Evolutionary conservation across 805 yeast genomes (phyloP).

Genomic region (Millerozyma acaciae): DNA sequence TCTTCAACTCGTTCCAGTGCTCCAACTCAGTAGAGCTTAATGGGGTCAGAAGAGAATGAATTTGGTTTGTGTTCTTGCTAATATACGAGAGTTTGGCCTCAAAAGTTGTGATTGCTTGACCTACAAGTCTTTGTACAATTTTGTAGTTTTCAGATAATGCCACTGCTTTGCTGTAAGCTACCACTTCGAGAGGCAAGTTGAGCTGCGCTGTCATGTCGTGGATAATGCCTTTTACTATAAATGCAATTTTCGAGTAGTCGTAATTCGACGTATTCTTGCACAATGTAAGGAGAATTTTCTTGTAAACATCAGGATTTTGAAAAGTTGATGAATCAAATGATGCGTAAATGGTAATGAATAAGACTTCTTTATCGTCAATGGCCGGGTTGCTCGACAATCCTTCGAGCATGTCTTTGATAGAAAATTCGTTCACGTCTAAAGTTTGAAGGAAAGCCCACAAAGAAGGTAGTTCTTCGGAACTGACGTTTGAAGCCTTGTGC

Average conservation of each 20-base stretch:
- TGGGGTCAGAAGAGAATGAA: slow-evolving; percentile 4
- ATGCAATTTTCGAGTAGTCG: slow-evolving; percentile 2
- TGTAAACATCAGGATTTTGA: slow-evolving; percentile 6
- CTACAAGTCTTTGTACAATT: slow-evolving; percentile 14
- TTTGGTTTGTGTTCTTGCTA: slow-evolving; percentile 2
- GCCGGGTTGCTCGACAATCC: slow-evolving; percentile 8
- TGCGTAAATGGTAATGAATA: slow-evolving; percentile 5
- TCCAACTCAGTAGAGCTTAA: slow-evolving; percentile 6
- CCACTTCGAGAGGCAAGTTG: slow-evolving; percentile 11
- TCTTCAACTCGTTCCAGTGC: slow-evolving; percentile 9
- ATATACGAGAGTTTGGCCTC: slow-evolving; percentile 13
- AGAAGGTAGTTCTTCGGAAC: slow-evolving; percentile 1
- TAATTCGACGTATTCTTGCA: slow-evolving; percentile 1
- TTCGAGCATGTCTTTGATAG: slow-evolving; percentile 17
- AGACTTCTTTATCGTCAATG: slow-evolving; percentile 2
- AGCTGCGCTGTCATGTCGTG: slow-evolving; percentile 12
- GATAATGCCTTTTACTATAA: slow-evolving; percentile 12
- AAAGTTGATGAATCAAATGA: not conserved
- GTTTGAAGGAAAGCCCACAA: slow-evolving; percentile 1
- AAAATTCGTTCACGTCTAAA: slow-evolving; percentile 5
- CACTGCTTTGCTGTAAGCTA: slow-evolving; percentile 4
- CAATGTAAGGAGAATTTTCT: not conserved
- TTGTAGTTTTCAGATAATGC: slow-evolving; percentile 14
- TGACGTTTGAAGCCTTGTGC: slow-evolving; percentile 9
- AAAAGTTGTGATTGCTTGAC: slow-evolving; percentile 7